Evolutionary conservation across 2,329 filamentous ascomycete genomes (phyloP).

Genomic region (Penicillium decumbens): DNA sequence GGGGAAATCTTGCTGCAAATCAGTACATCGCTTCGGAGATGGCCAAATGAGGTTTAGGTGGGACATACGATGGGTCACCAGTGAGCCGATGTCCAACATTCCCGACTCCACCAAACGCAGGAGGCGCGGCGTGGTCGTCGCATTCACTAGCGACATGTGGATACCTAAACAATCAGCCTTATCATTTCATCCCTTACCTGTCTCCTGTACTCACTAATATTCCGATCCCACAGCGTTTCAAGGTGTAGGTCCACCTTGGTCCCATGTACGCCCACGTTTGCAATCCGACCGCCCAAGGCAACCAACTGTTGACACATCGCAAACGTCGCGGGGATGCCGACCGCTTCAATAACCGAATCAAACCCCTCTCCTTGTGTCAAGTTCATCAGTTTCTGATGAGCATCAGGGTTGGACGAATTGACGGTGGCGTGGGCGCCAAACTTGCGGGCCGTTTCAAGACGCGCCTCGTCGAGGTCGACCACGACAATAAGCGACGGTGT

Average conservation of each 20-base stretch:
- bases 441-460: slow-evolving; percentile 46
- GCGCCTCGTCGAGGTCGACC: slow-evolving; percentile 49
- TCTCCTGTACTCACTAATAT: slow-evolving; percentile 44
- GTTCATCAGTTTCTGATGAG: slow-evolving; percentile 38
- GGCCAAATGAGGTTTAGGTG: background rate
- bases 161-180: slow-evolving; percentile 13
- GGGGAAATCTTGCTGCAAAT: slow-evolving; percentile 12
- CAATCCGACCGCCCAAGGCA: slow-evolving; percentile 51
- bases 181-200: background rate
- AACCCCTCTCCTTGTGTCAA: slow-evolving; percentile 52
- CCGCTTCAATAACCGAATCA: slow-evolving; percentile 56
- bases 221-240: slow-evolving; percentile 52
- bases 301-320: slow-evolving; percentile 52
- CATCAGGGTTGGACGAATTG: slow-evolving; percentile 37
- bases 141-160: slow-evolving; percentile 23
- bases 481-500: slow-evolving; percentile 50
- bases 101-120: slow-evolving; percentile 16
- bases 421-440: slow-evolving; percentile 49
- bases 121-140: slow-evolving; percentile 15
- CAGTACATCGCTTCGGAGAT: background rate
- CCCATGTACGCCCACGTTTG: slow-evolving; percentile 57
- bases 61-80: slow-evolving; percentile 23
- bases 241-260: slow-evolving; percentile 51
- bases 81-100: slow-evolving; percentile 11
- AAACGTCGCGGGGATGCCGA: slow-evolving; percentile 53